Conservation (phyloP, 2,329 filamentous ascomycete genomes). For the Paracoccidioides lutzii region DNA sequence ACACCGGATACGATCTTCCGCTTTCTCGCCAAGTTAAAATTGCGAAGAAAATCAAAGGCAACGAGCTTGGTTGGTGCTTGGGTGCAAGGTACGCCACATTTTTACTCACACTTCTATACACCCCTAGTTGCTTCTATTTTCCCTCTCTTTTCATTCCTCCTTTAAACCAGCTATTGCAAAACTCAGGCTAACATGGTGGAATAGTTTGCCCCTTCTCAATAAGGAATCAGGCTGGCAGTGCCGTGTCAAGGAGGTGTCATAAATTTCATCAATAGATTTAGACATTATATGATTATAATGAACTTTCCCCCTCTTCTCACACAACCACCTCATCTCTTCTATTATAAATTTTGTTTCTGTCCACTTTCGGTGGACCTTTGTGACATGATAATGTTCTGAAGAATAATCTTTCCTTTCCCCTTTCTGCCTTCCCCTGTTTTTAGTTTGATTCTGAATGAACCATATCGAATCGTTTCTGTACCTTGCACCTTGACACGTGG, state of each 20-base stretch:
- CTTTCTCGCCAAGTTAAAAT: constrained; percentile 93
- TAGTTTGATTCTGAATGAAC: no score
- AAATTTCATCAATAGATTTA: constrained; percentile 17
- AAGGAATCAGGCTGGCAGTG: constrained; percentile 81
- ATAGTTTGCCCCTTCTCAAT: constrained; percentile 68
- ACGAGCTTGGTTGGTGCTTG: constrained; percentile 95
- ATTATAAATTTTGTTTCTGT: neutral
- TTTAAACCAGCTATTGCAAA: neutral
- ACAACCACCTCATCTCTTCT: no score
- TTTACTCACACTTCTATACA: constrained; percentile 5
- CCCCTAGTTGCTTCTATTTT: neutral
- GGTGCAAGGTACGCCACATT: constrained; percentile 64
- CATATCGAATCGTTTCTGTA: no score
- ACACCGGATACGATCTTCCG: constrained; percentile 97
- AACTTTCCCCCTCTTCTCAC: neutral
- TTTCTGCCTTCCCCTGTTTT: no score
- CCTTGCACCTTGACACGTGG: no score
- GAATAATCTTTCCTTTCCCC: no score
- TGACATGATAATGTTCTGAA: no score
- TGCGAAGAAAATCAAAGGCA: constrained; percentile 96
- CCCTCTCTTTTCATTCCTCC: neutral
- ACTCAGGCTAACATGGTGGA: neutral
- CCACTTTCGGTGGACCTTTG: no score
- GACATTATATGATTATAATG: neutral
- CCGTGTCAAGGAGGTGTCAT: constrained; percentile 64